These are phyloP conservation scores for Kodamaea kaohsiungensis DNA, from an alignment of 805 yeast genomes.

Conservation along the genomic window DNA sequence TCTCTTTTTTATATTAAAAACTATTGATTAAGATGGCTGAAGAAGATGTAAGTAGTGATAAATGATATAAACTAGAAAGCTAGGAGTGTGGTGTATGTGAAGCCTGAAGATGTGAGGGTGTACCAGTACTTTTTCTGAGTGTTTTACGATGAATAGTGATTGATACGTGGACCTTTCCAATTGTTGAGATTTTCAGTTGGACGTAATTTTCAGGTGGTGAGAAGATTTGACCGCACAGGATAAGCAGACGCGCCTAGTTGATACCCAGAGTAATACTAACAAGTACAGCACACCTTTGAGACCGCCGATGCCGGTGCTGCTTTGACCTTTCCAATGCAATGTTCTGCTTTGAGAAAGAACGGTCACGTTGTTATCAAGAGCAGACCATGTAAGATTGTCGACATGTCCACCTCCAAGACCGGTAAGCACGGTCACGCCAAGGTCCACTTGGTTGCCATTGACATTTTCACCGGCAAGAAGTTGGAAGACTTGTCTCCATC, in stretches of 20 bases:
- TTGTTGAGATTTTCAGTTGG: background rate
- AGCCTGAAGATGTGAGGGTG: background rate
- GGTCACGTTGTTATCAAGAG: conserved; percentile 98
- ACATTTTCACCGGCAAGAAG: conserved; percentile 98
- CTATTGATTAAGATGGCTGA: conserved; percentile 36
- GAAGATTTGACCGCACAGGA: background rate
- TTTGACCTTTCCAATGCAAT: conserved; percentile 97
- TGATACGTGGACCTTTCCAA: background rate
- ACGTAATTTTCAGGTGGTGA: background rate
- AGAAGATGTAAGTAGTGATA: conserved; percentile 37
- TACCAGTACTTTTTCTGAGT: background rate
- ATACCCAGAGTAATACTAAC: conserved; percentile 22
- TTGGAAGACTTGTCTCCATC: conserved; percentile 99
- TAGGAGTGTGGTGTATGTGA: background rate
- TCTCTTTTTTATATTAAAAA: conserved; percentile 9
- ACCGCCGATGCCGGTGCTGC: conserved; percentile 99
- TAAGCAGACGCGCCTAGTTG: background rate
- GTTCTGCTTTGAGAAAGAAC: conserved; percentile 99
- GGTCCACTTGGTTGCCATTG: conserved; percentile 98
- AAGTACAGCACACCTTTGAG: conserved; percentile 82
- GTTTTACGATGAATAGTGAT: background rate
- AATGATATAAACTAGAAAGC: background rate
- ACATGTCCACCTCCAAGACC: conserved; percentile 99
- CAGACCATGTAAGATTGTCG: conserved; percentile 99
- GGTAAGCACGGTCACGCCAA: conserved; percentile 99